Base-by-base conservation (phyloP, 345 rosid species). In the Aquilaria malaccensis region DNA sequence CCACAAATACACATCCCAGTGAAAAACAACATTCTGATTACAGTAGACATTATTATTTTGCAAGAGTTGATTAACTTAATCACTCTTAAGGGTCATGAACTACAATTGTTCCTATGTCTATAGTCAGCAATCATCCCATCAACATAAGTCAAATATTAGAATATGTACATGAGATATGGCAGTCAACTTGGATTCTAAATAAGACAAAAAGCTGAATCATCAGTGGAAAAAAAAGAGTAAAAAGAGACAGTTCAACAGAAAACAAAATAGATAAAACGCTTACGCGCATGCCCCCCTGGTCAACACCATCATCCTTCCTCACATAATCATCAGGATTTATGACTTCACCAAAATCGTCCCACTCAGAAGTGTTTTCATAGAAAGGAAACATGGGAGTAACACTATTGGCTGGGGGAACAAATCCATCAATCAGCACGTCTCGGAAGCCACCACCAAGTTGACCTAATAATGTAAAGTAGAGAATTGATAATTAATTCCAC, bases 301-400 rank as follows among this genome's bases (percentile, higher is more conserved):
- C 85, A 86, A 90, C 86, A 77, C 79, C 92, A 62, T 80, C 92
- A 69, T 94, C 99, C 72, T 94, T 88, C 52, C 80, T 78, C 68
- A 87, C 81, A 45, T 94, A 94, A 74, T 94, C 96, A 77, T 94
- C 97, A 48, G 99, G 97, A 75, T 90, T 94, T 64, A 94, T 83
- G 58, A 94, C 83, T 77, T 94, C 99, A 30, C 99, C 99, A 80
- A 85, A 94, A 70, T 94, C 99, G 73, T 88, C 92, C 99, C 99
- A 94, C 61, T 90, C 99, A 59, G 76, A 61, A 64, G 81, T 70
- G 72, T 77, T 84, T 60, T 90, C 95, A 77, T 76, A 94, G 73
- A 78, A 86, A 47, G 99, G 99, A 72, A 87, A 94, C 95, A 94
- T 90, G 43, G 99, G 99, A 29, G 97, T 88, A 77, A 77, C 79